Base-by-base conservation (phyloP, 106 monocot species). In the Allium fistulosum region DNA sequence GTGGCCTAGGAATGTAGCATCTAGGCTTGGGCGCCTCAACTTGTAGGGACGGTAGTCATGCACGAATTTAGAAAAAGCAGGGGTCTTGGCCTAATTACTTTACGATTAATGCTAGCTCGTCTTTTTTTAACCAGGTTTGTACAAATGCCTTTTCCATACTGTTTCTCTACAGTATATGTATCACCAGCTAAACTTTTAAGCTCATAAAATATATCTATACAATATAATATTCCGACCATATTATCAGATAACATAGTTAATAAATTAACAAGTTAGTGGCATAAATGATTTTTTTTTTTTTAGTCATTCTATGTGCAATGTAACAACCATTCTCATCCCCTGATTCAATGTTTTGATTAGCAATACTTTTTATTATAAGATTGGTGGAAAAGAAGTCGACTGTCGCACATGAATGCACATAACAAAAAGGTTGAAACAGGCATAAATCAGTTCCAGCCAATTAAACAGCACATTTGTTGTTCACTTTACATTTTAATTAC, bases 1-100 rank as follows among this genome's bases (percentile, higher is more conserved):
- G 10, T 37, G 37, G 37, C 37, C 37, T 37, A 37, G 37, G 37
- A 78, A 66, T 11, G 8, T 77, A 78, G 78, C 71, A 75, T 82
- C 74, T 82, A 82, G 78, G 46, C 70, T 65, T 28, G 5, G 37
- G 37, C 37, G 2, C 15, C 66, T 76, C 27, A 62, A 53, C 16
- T 48, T 45, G 57, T 55, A 46, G 63, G 75, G 49, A 16, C 57
- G 37, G 37, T 37, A 63, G 51, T 65, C 8, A 61, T 51, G 55
- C 63, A 77, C 72, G 49, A 22, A 57, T 53, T 53, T 55, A 60
- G 75, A 63, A 65, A 48, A 11, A 51, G 4, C 17, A 14, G 14
- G 26, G 9, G 14, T 13, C 7, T 6, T 12, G 22, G 8, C 46
- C 63, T 63, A 63, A 12, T 63, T 15, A 46, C 1, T 63, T 46